A percentile compares a stretch with the other conserved stretches of the same genome.
Evolutionary conservation across 2,329 filamentous ascomycete genomes (phyloP).

Genomic region (Phyllachora maydis): DNA sequence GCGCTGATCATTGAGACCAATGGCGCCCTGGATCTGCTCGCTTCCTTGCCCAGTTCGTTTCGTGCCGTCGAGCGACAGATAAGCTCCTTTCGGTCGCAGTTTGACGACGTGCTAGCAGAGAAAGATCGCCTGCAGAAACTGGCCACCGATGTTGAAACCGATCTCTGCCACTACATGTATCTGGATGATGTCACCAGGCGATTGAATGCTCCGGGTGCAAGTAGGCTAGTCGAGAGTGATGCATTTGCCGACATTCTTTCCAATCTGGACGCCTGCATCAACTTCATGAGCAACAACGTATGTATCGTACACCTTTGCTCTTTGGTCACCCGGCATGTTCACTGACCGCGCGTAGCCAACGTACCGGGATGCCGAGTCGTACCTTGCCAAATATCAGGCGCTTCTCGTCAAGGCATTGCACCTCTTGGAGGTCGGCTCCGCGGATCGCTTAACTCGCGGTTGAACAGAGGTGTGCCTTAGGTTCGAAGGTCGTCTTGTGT

Average conservation of each 20-base stretch:
- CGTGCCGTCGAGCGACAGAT: slow-evolving; percentile 76
- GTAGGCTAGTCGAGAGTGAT: slow-evolving; percentile 63
- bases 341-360: slow-evolving; percentile 30
- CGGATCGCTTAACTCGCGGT: slow-evolving; percentile 24
- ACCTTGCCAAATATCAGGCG: slow-evolving; percentile 70
- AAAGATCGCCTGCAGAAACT: slow-evolving; percentile 61
- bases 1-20: slow-evolving; percentile 60
- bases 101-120: slow-evolving; percentile 67
- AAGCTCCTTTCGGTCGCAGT: slow-evolving; percentile 80
- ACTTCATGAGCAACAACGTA: slow-evolving; percentile 79
- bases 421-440: slow-evolving; percentile 36
- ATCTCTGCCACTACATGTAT: slow-evolving; percentile 88
- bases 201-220: slow-evolving; percentile 79
- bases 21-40: slow-evolving; percentile 53
- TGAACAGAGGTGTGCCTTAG: no score
- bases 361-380: slow-evolving; percentile 74
- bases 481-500: no score
- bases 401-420: slow-evolving; percentile 50
- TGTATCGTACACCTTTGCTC: no score
- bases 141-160: slow-evolving; percentile 68
- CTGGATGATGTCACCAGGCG: slow-evolving; percentile 77
- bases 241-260: slow-evolving; percentile 76
- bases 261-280: slow-evolving; percentile 75
- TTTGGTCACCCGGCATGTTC: no score
- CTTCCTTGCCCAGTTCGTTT: slow-evolving; percentile 69